These are phyloP conservation scores for Aspergillus ostianus DNA, from an alignment of 495 filamentous ascomycete genomes.

Conservation along the genomic window DNA sequence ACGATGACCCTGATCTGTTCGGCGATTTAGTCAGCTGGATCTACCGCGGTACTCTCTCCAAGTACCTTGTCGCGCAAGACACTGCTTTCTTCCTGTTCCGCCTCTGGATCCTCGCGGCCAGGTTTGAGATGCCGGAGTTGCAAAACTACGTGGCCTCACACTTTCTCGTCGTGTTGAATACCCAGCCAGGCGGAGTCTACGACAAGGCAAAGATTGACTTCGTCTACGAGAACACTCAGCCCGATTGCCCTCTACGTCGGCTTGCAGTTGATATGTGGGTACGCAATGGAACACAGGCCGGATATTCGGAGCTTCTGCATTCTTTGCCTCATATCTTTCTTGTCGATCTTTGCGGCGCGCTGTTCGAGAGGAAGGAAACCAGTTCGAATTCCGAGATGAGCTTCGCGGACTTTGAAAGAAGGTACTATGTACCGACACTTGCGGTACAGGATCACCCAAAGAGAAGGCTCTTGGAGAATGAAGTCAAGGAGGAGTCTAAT, in stretches of 20 bases:
- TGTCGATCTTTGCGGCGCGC: background rate
- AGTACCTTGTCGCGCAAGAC: background rate
- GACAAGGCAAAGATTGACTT: background rate
- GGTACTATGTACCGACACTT: background rate
- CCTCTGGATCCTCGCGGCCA: background rate
- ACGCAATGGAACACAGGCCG: background rate
- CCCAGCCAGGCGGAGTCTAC: background rate
- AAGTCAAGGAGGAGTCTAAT: background rate
- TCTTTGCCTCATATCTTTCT: background rate
- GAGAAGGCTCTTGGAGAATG: background rate
- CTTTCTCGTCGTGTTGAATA: background rate
- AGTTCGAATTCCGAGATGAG: background rate
- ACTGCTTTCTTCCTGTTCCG: background rate
- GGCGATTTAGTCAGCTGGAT: background rate
- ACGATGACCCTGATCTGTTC: background rate
- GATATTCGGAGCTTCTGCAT: background rate
- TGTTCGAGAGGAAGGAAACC: background rate
- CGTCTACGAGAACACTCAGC: background rate
- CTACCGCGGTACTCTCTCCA: background rate
- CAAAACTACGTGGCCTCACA: background rate
- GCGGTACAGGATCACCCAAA: background rate
- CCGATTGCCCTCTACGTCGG: background rate
- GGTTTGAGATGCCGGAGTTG: background rate
- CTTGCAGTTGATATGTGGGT: background rate
- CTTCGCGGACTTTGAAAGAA: background rate